Evolutionary conservation across 179 eudicot genomes (phyloP).

Genomic region (Gypsophila paniculata): DNA sequence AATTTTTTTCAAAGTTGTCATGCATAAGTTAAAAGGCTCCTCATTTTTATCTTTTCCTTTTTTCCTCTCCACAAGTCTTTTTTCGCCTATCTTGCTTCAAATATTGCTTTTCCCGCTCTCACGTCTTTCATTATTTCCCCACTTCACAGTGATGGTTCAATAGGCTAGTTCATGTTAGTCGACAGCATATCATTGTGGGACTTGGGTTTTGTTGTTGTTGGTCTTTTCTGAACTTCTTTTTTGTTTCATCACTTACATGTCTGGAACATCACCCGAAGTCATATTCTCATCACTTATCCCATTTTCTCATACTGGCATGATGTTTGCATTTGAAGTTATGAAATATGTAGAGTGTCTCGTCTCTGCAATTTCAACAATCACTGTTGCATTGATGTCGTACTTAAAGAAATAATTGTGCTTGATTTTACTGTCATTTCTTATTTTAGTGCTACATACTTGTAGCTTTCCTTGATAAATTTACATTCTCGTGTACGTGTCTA

Average conservation of each 20-base stretch:
- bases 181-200: background rate
- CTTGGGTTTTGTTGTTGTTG: background rate
- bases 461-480: background rate
- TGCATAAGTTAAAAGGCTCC: background rate
- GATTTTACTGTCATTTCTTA: background rate
- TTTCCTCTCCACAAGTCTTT: background rate
- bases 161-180: background rate
- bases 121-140: background rate
- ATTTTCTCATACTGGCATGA: background rate
- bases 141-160: background rate
- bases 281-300: background rate
- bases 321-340: background rate
- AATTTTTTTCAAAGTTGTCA: background rate
- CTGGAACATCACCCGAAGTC: background rate
- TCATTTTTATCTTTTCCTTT: background rate
- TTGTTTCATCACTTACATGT: background rate
- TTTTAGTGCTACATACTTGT: background rate
- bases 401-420: background rate
- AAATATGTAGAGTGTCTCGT: background rate
- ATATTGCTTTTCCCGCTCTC: background rate
- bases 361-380: background rate
- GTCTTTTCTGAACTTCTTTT: background rate
- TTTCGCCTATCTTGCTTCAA: background rate
- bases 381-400: background rate
- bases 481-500: slow-evolving; percentile 24